These are phyloP conservation scores for Candida coleopterorum DNA, from an alignment of 805 yeast genomes.

Conservation along the genomic window DNA sequence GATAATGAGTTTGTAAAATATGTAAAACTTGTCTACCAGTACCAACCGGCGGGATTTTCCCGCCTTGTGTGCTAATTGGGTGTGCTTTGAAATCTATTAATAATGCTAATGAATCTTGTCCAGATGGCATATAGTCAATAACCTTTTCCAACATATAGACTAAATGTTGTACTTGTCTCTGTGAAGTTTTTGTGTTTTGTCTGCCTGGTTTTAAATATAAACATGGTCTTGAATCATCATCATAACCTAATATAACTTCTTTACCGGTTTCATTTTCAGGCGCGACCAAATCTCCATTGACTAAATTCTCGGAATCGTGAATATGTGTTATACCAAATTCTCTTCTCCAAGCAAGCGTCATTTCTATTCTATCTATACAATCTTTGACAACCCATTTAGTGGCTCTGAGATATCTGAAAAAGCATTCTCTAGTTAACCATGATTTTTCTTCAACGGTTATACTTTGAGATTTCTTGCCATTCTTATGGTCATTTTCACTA, in stretches of 20 bases:
- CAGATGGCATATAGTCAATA: conserved; percentile 92
- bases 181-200: conserved; percentile 88
- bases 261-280: conserved; percentile 88
- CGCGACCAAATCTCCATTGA: conserved; percentile 51
- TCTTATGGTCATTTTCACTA: conserved; percentile 45
- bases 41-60: conserved; percentile 82
- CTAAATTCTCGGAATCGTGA: conserved; percentile 40
- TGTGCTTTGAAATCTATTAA: conserved; percentile 89
- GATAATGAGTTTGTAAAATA: conserved; percentile 94
- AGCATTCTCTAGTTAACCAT: conserved; percentile 92
- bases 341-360: conserved; percentile 88
- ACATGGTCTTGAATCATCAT: conserved; percentile 87
- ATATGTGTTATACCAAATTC: conserved; percentile 64
- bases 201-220: conserved; percentile 89
- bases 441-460: conserved; percentile 58
- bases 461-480: conserved; percentile 24
- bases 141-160: conserved; percentile 91
- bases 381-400: conserved; percentile 80
- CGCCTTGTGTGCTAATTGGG: conserved; percentile 51
- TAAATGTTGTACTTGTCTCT: conserved; percentile 91
- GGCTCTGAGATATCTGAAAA: conserved; percentile 85
- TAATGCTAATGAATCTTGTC: conserved; percentile 90
- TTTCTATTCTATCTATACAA: conserved; percentile 68
- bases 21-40: conserved; percentile 89
- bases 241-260: conserved; percentile 86